Percentiles rank a stretch among this genome's conserved stretches.
Conservation (phyloP, 78 protist genomes). For the Bigelowiella natans region DNA sequence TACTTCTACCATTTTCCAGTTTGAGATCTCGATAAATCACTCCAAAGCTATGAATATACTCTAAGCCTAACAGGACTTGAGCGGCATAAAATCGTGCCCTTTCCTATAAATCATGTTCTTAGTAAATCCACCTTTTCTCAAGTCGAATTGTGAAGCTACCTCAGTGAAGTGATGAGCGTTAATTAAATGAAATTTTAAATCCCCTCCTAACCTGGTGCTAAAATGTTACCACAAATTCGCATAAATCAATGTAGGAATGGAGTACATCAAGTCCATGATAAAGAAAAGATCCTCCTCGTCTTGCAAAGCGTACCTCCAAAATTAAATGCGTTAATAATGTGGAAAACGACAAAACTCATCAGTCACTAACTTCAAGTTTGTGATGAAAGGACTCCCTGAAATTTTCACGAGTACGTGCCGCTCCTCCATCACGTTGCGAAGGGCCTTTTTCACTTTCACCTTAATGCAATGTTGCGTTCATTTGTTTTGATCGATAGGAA, state of each 20-base stretch:
- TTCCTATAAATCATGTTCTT: no score
- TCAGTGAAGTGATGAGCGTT: not conserved
- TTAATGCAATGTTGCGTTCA: no score
- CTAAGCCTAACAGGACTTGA: conserved; percentile 3
- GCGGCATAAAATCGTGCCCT: conserved; percentile 12
- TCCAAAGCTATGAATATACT: not conserved
- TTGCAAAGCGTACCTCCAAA: not conserved
- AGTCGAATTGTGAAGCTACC: no score
- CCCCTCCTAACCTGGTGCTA: no score
- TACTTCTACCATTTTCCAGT: conserved; percentile 7
- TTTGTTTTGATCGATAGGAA: no score
- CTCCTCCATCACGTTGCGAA: not conserved
- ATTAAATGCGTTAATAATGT: not conserved
- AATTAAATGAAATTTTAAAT: conserved; percentile 9
- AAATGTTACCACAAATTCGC: no score
- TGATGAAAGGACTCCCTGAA: not conserved
- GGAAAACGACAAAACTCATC: not conserved
- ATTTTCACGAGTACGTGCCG: not conserved
- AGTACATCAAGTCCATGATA: conserved; percentile 22
- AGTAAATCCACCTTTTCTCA: no score
- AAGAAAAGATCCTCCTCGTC: not conserved
- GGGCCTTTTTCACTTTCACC: not conserved
- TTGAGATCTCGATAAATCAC: conserved; percentile 2
- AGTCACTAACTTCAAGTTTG: not conserved
- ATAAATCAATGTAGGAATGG: no score